Percentiles rank a stretch among this genome's conserved stretches.
Conservation (phyloP, 805 yeast genomes). For the Tetrapisispora taiwanensis region DNA sequence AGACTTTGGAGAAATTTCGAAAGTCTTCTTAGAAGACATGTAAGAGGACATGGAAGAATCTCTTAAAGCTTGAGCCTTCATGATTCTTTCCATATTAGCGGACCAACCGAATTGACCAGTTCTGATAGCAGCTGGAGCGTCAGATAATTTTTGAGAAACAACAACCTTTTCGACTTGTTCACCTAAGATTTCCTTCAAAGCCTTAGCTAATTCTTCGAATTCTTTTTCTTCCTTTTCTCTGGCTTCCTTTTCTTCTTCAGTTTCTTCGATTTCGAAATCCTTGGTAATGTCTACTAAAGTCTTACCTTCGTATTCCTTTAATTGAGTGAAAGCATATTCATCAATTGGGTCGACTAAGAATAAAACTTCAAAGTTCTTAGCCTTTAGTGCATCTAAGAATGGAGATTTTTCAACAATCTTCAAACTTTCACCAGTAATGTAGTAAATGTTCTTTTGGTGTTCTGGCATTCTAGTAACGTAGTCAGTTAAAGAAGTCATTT, state of each 20-base stretch:
- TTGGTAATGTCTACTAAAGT: constrained; percentile 97
- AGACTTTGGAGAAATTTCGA: constrained; percentile 96
- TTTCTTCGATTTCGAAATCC: constrained; percentile 97
- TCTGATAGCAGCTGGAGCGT: constrained; percentile 99
- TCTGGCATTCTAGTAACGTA: constrained; percentile 99
- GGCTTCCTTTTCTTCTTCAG: constrained; percentile 91
- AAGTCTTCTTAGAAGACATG: constrained; percentile 99
- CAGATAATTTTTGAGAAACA: constrained; percentile 93
- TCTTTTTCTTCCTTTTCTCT: constrained; percentile 91
- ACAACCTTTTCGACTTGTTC: constrained; percentile 99
- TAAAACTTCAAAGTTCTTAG: constrained; percentile 95
- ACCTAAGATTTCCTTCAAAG: constrained; percentile 93
- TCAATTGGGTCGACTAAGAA: constrained; percentile 98
- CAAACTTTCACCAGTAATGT: constrained; percentile 96
- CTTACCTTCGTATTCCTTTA: constrained; percentile 99
- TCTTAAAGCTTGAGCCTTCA: constrained; percentile 99
- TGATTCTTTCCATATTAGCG: constrained; percentile 99
- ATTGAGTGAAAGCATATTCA: constrained; percentile 98
- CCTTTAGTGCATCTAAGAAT: constrained; percentile 96
- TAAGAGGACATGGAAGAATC: constrained; percentile 97
- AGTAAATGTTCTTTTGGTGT: constrained; percentile 99
- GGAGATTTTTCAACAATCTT: constrained; percentile 99
- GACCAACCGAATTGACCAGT: constrained; percentile 99
- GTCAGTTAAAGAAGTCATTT: constrained; percentile 88
- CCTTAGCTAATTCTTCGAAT: constrained; percentile 87